Base-by-base conservation (phyloP, 1,284 basidiomycete species). In the Rhodotorula sp. region DNA sequence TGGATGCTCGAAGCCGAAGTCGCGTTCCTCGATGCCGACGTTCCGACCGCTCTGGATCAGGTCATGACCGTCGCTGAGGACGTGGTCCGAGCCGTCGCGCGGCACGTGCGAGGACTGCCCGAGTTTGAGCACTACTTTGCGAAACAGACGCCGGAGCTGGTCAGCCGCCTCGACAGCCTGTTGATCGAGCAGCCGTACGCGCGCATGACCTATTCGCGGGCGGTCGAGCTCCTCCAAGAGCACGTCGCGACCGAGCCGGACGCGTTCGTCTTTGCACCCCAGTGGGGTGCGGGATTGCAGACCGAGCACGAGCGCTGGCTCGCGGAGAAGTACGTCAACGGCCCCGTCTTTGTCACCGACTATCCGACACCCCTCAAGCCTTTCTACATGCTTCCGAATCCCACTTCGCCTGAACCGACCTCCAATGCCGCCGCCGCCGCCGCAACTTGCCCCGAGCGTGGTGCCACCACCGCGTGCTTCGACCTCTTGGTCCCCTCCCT, bases 1-100 rank as follows among this genome's bases (percentile, higher is more conserved):
- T 97, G 93, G 91, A 99, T 99, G 96, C 86, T 97, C 68, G 96
- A 99, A 82, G 93, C 91, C 0, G 96, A 97, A 80, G 88, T 91
- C 84, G 88, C 88, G 0, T 91, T 91, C 79, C 77, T 82, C n/a
- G 73, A 65, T 23, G 67, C 79, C 7, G 72, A 77, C 10, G 21
- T 47, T 3, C 26, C 56, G 16, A 54, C 59, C 3, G 72, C 66
- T 6, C 76, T 85, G 39, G 80, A 82, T 16, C 86, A 87, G 29
- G 82, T 97, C 21, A 90, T 91, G 80, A 83, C 84, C 54, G 83
- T 93, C 31, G 88, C 90, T 2, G 93, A 97, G 81, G 85, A 84
- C 31, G 84, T 86, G 3, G 76, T 92, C 67, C 87, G 87, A 78
- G 80, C 83, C 20, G 54, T 69, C 49, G 69, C 69, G 26, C 43